These are phyloP conservation scores for Filobasidium floriforme DNA, from an alignment of 768 basidiomycete genomes.

Conservation along the genomic window DNA sequence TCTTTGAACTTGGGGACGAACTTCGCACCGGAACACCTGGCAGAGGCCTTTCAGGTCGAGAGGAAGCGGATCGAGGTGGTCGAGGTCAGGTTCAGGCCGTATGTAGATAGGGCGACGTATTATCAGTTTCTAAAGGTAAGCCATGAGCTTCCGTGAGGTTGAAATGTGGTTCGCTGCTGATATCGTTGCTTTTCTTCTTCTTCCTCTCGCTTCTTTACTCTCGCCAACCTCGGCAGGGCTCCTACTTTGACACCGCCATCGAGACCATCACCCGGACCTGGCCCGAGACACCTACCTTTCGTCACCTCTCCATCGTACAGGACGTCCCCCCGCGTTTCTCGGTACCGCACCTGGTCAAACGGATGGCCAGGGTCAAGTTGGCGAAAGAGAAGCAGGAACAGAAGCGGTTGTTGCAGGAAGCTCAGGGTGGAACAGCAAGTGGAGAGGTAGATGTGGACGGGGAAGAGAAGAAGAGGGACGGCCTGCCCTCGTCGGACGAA, in stretches of 20 bases:
- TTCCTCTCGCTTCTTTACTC: neutral
- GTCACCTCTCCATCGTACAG: conserved; percentile 45
- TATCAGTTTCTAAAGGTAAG: conserved; percentile 59
- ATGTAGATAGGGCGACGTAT: conserved; percentile 69
- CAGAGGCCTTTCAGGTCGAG: conserved; percentile 57
- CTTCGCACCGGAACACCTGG: conserved; percentile 73
- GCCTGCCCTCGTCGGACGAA: neutral
- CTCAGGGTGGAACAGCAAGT: no score
- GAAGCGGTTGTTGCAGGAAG: neutral
- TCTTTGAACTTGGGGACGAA: conserved; percentile 66
- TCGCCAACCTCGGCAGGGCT: conserved; percentile 51
- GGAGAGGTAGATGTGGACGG: conserved; percentile 2
- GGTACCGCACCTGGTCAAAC: conserved; percentile 28
- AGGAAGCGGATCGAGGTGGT: conserved; percentile 52
- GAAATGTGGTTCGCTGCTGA: neutral
- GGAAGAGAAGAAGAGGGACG: neutral
- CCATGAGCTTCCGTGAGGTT: neutral
- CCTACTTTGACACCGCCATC: conserved; percentile 73
- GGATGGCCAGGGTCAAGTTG: conserved; percentile 28
- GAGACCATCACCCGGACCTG: conserved; percentile 56
- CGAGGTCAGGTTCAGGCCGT: conserved; percentile 70
- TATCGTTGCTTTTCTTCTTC: neutral
- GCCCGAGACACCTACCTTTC: conserved; percentile 48
- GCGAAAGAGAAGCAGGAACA: conserved; percentile 11
- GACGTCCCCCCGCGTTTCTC: conserved; percentile 44